phyloP scores from a whole-genome alignment of 2,329 filamentous ascomycete species.

The Ophiocordyceps camponoti-floridani region DNA sequence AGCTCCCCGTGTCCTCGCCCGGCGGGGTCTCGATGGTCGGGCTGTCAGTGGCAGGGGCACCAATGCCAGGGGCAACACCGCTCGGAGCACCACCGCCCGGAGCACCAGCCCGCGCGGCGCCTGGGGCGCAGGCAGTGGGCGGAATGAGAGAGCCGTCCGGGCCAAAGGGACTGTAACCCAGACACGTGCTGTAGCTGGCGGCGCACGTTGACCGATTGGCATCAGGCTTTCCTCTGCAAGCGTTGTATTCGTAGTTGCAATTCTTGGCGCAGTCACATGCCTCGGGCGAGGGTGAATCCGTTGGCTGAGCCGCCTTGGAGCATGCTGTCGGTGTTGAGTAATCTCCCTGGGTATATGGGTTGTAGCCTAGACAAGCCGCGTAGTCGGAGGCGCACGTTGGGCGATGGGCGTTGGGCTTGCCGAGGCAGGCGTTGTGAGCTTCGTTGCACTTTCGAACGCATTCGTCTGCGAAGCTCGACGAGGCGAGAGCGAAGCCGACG shows the following conservation, averaged over 20 bases:
- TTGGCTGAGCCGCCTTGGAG: background rate
- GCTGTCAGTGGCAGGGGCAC: too few species aligned
- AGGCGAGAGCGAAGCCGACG: background rate
- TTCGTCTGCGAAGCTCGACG: background rate
- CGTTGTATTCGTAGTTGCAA: slow-evolving; percentile 5
- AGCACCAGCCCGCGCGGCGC: background rate
- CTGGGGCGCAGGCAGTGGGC: slow-evolving; percentile 5
- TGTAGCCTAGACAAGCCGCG: slow-evolving; percentile 8
- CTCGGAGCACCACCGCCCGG: too few species aligned
- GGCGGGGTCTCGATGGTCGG: too few species aligned
- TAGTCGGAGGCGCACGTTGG: slow-evolving; percentile 7
- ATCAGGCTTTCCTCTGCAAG: slow-evolving; percentile 5
- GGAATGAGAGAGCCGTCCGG: slow-evolving; percentile 2
- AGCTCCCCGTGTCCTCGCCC: too few species aligned
- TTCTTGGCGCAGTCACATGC: slow-evolving; percentile 5
- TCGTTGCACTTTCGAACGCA: slow-evolving; percentile 6
- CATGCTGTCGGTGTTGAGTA: slow-evolving; percentile 5
- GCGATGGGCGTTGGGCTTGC: slow-evolving; percentile 6
- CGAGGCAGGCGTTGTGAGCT: slow-evolving; percentile 6
- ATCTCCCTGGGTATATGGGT: slow-evolving; percentile 4
- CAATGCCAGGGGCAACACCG: too few species aligned
- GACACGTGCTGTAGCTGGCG: slow-evolving; percentile 8
- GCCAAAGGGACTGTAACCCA: slow-evolving; percentile 9
- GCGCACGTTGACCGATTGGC: slow-evolving; percentile 8
- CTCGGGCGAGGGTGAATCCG: background rate